These are phyloP conservation scores for Penicillium herquei DNA, from an alignment of 495 filamentous ascomycete genomes.

Conservation along the genomic window DNA sequence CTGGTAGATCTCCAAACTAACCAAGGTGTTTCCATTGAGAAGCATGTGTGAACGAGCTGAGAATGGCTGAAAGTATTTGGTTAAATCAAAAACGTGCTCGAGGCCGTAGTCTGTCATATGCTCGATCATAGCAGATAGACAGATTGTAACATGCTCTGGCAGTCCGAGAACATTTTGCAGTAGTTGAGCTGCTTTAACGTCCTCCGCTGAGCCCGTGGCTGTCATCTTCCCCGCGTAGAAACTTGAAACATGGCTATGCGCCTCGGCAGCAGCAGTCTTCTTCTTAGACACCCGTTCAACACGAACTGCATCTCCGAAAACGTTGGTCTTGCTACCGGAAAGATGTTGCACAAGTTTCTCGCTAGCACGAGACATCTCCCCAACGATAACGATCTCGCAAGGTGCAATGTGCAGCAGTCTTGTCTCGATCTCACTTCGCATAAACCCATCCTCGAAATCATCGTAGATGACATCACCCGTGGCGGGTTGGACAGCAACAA, in stretches of 20 bases:
- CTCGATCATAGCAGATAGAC: constrained; percentile 94
- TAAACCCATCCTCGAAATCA: constrained; percentile 96
- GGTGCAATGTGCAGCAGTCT: constrained; percentile 91
- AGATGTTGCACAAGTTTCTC: constrained; percentile 92
- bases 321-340: constrained; percentile 82
- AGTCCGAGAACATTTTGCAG: constrained; percentile 85
- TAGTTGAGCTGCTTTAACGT: constrained; percentile 53
- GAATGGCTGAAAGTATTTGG: constrained; percentile 97
- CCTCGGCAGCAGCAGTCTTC: constrained; percentile 80
- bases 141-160: constrained; percentile 82
- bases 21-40: constrained; percentile 91
- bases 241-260: constrained; percentile 84
- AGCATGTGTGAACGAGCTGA: constrained; percentile 94
- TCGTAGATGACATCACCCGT: constrained; percentile 97
- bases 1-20: constrained; percentile 91
- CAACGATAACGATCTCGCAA: constrained; percentile 94
- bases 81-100: constrained; percentile 94
- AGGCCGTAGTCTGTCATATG: constrained; percentile 92
- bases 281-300: constrained; percentile 72
- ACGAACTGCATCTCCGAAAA: constrained; percentile 87
- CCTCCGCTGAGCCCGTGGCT: constrained; percentile 46
- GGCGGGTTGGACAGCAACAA: constrained; percentile 92
- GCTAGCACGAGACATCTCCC: constrained; percentile 86
- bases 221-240: constrained; percentile 93
- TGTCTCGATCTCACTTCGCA: constrained; percentile 95